Conservation (phyloP, 2,329 filamentous ascomycete genomes). For the Drechslerella dactyloides region DNA sequence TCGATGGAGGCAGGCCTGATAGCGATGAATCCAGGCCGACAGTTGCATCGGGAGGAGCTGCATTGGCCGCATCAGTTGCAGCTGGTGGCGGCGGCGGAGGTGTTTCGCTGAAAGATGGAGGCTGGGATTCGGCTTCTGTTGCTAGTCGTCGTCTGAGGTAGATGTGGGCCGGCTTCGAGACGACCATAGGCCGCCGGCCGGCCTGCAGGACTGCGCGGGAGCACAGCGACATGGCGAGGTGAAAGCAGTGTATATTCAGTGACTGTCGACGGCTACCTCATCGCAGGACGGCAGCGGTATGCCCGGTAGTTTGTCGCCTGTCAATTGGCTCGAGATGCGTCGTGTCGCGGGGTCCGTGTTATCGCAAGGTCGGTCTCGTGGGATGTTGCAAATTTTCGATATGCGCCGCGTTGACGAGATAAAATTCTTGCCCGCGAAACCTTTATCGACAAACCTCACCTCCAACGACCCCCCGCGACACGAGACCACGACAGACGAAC, state of each 20-base stretch:
- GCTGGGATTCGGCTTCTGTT: constrained; percentile 37
- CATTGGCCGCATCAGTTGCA: not conserved
- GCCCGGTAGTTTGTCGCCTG: not conserved
- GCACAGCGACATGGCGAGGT: constrained; percentile 35
- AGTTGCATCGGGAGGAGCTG: not conserved
- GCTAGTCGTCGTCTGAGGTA: constrained; percentile 38
- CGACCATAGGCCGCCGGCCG: constrained; percentile 18
- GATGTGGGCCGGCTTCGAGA: constrained; percentile 40
- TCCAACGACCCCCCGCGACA: constrained; percentile 16
- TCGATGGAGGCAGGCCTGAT: not conserved
- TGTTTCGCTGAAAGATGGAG: constrained; percentile 29
- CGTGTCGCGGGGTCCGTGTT: not conserved
- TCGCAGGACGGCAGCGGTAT: constrained; percentile 5
- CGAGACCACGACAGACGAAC: not conserved
- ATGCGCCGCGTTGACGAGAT: constrained; percentile 43
- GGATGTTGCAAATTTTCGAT: constrained; percentile 25
- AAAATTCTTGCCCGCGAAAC: constrained; percentile 26
- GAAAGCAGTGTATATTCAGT: not conserved
- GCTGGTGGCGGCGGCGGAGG: constrained; percentile 33
- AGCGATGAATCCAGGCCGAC: constrained; percentile 63
- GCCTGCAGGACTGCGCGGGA: constrained; percentile 34
- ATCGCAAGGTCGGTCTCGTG: constrained; percentile 16
- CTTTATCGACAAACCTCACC: constrained; percentile 11
- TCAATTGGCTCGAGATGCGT: constrained; percentile 10
- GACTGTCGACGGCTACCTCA: constrained; percentile 17